Conservation (phyloP, 2,329 filamentous ascomycete species). For the Monilinia polystroma region DNA sequence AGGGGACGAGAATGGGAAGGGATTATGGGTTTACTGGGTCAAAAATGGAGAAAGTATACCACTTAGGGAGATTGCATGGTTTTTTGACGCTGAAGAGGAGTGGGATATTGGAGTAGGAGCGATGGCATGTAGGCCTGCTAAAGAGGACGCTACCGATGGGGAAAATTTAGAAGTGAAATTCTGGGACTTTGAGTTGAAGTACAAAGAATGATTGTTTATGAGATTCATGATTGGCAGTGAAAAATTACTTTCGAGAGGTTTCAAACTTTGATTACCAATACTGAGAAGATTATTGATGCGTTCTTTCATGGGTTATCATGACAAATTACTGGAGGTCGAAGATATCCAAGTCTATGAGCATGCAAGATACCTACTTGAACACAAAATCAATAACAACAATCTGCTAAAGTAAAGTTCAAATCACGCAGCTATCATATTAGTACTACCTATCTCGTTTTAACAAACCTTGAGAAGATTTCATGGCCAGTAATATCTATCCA, state of each 20-base stretch:
- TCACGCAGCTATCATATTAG: too few species aligned
- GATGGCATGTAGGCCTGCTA: constrained; percentile 20
- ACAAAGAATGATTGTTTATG: not conserved
- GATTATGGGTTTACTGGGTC: constrained; percentile 21
- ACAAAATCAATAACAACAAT: too few species aligned
- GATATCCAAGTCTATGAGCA: not conserved
- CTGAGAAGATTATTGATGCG: not conserved
- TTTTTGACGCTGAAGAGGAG: constrained; percentile 17
- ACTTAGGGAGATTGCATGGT: constrained; percentile 19
- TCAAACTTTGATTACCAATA: not conserved
- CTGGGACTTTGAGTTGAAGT: constrained; percentile 11
- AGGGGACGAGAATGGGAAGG: constrained; percentile 7
- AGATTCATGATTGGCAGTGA: rapidly evolving
- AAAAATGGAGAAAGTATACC: constrained; percentile 7
- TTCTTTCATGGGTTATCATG: not conserved
- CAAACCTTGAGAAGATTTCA: too few species aligned
- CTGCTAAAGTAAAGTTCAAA: too few species aligned
- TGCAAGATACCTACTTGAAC: too few species aligned
- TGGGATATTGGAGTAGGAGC: constrained; percentile 2
- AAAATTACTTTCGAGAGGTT: not conserved
- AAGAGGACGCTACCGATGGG: not conserved
- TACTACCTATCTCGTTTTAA: too few species aligned
- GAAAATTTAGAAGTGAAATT: constrained; percentile 16
- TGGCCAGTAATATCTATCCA: too few species aligned
- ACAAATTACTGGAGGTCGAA: not conserved